These are phyloP conservation scores for Cardiospermum halicacabum DNA, from an alignment of 345 rosid species.

Conservation along the genomic window DNA sequence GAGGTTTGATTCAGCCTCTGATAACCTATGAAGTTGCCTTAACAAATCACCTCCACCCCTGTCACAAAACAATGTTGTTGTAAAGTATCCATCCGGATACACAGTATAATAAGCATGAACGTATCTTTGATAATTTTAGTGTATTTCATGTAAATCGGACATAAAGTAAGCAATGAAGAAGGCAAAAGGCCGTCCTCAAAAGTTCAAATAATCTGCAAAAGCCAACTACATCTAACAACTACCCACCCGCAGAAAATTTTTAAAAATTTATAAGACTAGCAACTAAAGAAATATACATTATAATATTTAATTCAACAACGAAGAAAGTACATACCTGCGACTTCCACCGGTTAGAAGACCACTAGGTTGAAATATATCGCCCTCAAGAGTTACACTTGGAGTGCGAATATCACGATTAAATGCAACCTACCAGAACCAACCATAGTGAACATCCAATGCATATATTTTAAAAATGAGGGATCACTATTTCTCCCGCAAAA, in stretches of 20 bases:
- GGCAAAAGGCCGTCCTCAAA: not conserved
- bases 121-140: not conserved
- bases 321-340: conserved; percentile 51
- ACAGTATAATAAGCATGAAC: conserved; percentile 1
- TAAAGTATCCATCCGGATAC: not conserved
- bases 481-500: not conserved
- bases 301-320: conserved; percentile 3
- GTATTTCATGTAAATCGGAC: not conserved
- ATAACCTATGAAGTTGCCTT: conserved; percentile 77
- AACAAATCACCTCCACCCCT: conserved; percentile 86
- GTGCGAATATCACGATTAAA: conserved; percentile 60
- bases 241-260: not conserved
- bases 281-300: not conserved
- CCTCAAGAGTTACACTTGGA: conserved; percentile 92
- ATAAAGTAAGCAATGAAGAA: not conserved
- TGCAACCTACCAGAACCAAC: conserved; percentile 60
- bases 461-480: conserved; percentile 2
- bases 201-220: not conserved
- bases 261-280: not conserved
- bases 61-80: conserved; percentile 17
- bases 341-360: conserved; percentile 98
- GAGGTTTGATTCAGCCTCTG: conserved; percentile 74
- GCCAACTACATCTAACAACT: not conserved
- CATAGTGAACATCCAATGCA: conserved; percentile 5
- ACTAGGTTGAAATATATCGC: conserved; percentile 93